Evolutionary conservation across 1,139 yeast species (phyloP).

Genomic region (Geotrichum klebahnii): DNA sequence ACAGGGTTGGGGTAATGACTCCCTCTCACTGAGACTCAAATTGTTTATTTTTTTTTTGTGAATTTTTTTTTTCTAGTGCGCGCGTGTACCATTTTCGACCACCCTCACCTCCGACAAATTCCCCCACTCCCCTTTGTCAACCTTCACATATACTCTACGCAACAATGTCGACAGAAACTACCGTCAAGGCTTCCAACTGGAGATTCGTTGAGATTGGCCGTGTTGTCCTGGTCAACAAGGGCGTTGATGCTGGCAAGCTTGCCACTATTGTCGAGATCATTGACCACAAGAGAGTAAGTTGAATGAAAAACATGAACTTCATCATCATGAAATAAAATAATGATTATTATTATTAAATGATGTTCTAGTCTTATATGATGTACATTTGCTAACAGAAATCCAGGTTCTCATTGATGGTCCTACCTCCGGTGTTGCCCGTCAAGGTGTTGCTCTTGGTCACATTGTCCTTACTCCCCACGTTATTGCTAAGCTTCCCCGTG

Average conservation of each 20-base stretch:
- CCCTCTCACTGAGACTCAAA: conserved; percentile 1
- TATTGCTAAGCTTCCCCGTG: conserved; percentile 84
- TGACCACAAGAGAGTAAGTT: conserved; percentile 98
- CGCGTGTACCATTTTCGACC: conserved; percentile 5
- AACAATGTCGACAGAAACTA: conserved; percentile 61
- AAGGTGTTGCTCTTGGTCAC: conserved; percentile 80
- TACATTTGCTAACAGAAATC: background rate
- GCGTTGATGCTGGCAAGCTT: conserved; percentile 65
- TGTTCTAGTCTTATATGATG: no score
- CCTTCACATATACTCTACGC: conserved; percentile 19
- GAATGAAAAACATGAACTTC: background rate
- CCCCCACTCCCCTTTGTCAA: background rate
- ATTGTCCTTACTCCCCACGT: conserved; percentile 91
- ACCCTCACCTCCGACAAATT: background rate
- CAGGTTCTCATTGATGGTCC: conserved; percentile 96
- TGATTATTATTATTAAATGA: conserved; percentile 1
- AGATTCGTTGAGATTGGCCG: conserved; percentile 99
- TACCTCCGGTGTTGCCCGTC: conserved; percentile 80
- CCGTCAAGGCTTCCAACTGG: conserved; percentile 97
- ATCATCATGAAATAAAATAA: background rate
- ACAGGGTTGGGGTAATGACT: conserved; percentile 8
- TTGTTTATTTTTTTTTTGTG: conserved; percentile 11
- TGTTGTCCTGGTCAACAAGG: conserved; percentile 86
- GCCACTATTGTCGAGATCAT: conserved; percentile 97
- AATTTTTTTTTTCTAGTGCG: background rate